A percentile compares a stretch with the other conserved stretches of the same genome.
Evolutionary conservation across 768 basidiomycete genomes (phyloP).

Genomic region (Termitomyces sp.): DNA sequence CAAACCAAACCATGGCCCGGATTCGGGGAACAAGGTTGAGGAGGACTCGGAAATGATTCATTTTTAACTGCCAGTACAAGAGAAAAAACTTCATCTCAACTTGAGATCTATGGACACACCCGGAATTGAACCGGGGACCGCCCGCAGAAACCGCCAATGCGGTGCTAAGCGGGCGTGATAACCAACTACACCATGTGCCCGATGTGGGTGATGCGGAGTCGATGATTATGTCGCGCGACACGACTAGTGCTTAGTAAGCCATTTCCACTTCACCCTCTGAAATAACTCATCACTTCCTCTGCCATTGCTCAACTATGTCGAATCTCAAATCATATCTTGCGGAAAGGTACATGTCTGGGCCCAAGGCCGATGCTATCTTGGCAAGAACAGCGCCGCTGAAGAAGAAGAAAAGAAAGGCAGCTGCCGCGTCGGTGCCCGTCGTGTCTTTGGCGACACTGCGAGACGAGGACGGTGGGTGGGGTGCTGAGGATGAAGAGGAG

Average conservation of each 20-base stretch:
- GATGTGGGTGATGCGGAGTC: neutral
- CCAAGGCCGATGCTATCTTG: constrained; percentile 93
- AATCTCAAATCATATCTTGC: constrained; percentile 81
- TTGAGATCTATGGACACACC: constrained; percentile 5
- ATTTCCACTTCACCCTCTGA: neutral
- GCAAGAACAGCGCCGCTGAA: constrained; percentile 56
- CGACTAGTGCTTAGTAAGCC: neutral
- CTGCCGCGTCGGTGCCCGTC: constrained; percentile 18
- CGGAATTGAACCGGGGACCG: constrained; percentile 15
- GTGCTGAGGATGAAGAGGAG: constrained; percentile 40
- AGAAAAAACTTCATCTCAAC: too few relatives aligned
- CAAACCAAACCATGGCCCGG: too few relatives aligned
- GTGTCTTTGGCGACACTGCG: constrained; percentile 32
- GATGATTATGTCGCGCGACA: too few relatives aligned
- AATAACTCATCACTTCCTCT: neutral
- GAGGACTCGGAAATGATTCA: too few relatives aligned
- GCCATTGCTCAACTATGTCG: constrained; percentile 26
- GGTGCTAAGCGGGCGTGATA: constrained; percentile 15
- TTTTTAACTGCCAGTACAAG: too few relatives aligned
- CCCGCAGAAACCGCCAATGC: neutral
- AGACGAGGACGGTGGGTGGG: constrained; percentile 78
- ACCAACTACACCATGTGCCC: constrained; percentile 16
- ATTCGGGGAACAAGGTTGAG: too few relatives aligned
- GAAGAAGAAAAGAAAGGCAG: constrained; percentile 74
- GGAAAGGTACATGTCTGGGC: constrained; percentile 92